These are phyloP conservation scores for Tetrahymena borealis DNA, from an alignment of 73 alveolate genomes.

Conservation along the genomic window DNA sequence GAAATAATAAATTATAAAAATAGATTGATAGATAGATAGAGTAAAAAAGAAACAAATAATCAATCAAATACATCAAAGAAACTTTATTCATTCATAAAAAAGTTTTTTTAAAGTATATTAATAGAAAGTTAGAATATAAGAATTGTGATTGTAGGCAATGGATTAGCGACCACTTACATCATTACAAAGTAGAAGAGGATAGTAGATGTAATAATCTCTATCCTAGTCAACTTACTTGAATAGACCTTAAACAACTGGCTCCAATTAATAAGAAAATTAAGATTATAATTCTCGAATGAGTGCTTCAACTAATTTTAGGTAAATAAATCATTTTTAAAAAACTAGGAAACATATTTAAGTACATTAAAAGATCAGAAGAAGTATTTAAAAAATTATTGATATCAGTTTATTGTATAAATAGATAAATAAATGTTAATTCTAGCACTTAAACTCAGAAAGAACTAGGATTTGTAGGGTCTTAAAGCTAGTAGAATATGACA, in stretches of 20 bases:
- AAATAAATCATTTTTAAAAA: neutral
- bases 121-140: neutral
- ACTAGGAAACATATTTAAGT: neutral
- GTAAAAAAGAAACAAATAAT: neutral
- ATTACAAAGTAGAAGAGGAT: neutral
- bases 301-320: constrained; percentile 1
- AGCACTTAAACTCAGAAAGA: neutral
- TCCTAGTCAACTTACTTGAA: neutral
- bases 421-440: neutral
- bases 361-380: neutral
- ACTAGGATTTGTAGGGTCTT: neutral
- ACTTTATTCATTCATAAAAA: neutral
- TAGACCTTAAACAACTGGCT: neutral
- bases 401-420: neutral
- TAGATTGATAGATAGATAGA: neutral
- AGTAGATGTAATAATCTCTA: neutral
- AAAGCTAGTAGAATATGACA: neutral
- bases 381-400: neutral
- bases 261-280: neutral
- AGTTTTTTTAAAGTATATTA: neutral
- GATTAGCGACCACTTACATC: neutral
- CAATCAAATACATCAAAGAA: neutral
- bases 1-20: neutral
- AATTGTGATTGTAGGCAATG: neutral
- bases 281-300: neutral